These are phyloP conservation scores for Kernera saxatilis DNA, from an alignment of 345 rosid genomes.

Conservation along the genomic window DNA sequence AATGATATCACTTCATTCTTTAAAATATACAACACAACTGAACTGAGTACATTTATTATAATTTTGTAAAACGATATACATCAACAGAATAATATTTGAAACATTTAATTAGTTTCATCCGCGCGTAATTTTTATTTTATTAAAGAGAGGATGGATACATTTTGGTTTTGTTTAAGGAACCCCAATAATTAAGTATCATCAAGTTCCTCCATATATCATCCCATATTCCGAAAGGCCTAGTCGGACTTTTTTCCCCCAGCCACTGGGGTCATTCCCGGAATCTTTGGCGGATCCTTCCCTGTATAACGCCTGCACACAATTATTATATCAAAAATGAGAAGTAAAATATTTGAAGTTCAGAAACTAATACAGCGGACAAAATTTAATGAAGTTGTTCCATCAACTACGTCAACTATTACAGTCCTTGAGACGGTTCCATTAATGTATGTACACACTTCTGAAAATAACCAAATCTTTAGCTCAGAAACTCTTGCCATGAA, in stretches of 20 bases:
- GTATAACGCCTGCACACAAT: conserved; percentile 8
- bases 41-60: background rate
- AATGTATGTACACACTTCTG: background rate
- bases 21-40: background rate
- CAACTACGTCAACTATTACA: background rate
- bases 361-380: background rate
- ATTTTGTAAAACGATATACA: conserved; percentile 4
- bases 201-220: conserved; percentile 5
- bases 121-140: background rate
- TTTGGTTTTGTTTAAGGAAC: conserved; percentile 1
- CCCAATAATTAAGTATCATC: background rate
- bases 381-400: background rate
- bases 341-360: background rate
- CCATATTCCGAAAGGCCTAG: background rate
- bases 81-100: background rate
- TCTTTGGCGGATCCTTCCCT: conserved; percentile 10
- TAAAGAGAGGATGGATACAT: background rate
- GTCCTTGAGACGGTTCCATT: background rate
- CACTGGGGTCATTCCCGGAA: background rate
- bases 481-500: background rate
- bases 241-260: background rate
- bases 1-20: background rate
- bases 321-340: background rate
- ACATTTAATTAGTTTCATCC: background rate
- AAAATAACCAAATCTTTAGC: background rate